Base-by-base conservation (phyloP, 345 rosid genomes). In the Hevea brasiliensis region DNA sequence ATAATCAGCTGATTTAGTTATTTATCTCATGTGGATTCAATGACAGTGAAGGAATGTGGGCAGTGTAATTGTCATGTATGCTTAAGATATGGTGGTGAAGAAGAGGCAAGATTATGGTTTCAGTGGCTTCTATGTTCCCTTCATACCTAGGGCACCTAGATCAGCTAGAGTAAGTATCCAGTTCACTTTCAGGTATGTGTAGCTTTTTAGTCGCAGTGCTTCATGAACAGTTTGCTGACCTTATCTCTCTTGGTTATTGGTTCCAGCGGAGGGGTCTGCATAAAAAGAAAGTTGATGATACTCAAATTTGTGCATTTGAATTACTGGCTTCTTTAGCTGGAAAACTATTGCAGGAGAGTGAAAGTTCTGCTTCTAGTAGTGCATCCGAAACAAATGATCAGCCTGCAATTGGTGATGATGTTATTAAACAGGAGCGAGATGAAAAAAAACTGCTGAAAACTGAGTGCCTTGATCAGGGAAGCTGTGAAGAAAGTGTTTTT, bases 241-340 rank as follows among this genome's bases (percentile, higher is more conserved):
- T 17, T 63, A 54, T 6, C 62, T 65, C 17, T 70, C 50, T 54
- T 70, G 76, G 59, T 70, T 82, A 47, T 65, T 75, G 65, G 47
- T 79, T 81, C 0, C 82, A 89, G 97, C 85, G 76, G 88, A 88
- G 86, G 82, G 82, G 70, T 37, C 50, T 58, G 64, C 80, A 53
- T 61, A 87, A 73, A 72, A 87, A 70, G 79, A 75, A 37, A 23
- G 84, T 75, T 35, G 86, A 85, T 65, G 89, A 80, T 29, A 75
- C 77, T 74, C 74, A 85, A 80, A 61, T 87, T n/a, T 85, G 89
- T 72, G 89, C 94, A 35, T 82, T 95, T 72, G 97, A 95, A 76
- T 82, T 95, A 80, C 90, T 95, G 0, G 99, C 99, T 77, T 89
- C 92, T 67, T 74, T 95, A 67, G 99, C 98, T 21, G 97, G 90